These are phyloP conservation scores for Tetrahymena elliotti DNA, from an alignment of 73 alveolate genomes.

Conservation along the genomic window DNA sequence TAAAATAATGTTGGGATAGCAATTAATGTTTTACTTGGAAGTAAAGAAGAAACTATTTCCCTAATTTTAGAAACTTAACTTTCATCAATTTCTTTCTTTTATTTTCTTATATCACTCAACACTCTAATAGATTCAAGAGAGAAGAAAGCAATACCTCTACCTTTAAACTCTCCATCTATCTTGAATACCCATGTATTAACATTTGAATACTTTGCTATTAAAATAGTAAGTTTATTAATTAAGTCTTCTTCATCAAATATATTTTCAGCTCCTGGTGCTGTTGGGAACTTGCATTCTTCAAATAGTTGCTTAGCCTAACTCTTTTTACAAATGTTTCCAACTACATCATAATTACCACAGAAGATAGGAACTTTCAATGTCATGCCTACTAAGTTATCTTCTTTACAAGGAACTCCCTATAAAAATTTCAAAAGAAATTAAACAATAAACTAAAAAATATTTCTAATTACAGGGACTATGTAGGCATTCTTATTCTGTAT, in stretches of 20 bases:
- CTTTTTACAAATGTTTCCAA: conserved; percentile 76
- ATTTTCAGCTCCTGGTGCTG: conserved; percentile 89
- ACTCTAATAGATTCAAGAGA: conserved; percentile 65
- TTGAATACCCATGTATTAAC: conserved; percentile 90
- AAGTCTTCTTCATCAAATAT: conserved; percentile 90
- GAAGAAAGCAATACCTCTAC: conserved; percentile 91
- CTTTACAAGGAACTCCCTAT: conserved; percentile 63
- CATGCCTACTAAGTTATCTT: conserved; percentile 79
- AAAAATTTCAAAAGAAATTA: not conserved
- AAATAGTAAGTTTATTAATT: conserved; percentile 68
- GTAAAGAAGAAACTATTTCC: conserved; percentile 57
- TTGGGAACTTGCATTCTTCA: conserved; percentile 83
- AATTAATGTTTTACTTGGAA: conserved; percentile 80
- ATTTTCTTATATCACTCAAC: conserved; percentile 62
- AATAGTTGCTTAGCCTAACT: conserved; percentile 83
- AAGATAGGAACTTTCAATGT: conserved; percentile 75
- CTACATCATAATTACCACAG: conserved; percentile 88
- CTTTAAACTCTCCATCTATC: conserved; percentile 86
- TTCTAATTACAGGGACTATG: conserved; percentile 78
- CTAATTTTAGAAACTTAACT: conserved; percentile 60
- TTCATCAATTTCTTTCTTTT: conserved; percentile 64
- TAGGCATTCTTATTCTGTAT: conserved; percentile 77
- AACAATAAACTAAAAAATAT: not conserved
- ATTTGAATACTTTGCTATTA: conserved; percentile 81
- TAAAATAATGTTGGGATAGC: conserved; percentile 68